phyloP scores from a whole-genome alignment of 2,329 filamentous ascomycete species.

The Dothistroma septosporum region DNA sequence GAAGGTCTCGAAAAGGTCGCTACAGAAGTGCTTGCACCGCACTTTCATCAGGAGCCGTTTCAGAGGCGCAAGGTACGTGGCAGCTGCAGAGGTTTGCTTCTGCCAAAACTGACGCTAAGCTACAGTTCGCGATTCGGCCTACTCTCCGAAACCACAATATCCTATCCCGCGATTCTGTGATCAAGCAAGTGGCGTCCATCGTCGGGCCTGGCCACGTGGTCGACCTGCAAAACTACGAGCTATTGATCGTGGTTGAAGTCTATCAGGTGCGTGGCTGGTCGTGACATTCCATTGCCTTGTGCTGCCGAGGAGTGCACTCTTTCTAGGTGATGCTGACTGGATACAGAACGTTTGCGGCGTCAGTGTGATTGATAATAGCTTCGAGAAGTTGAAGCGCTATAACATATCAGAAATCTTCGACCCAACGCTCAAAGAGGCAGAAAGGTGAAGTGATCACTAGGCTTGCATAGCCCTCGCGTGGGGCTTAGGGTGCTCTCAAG shows the following conservation, averaged over 20 bases:
- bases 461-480: neutral
- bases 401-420: conserved; percentile 72
- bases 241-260: conserved; percentile 74
- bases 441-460: conserved; percentile 13
- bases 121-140: conserved; percentile 78
- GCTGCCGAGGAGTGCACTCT: conserved; percentile 6
- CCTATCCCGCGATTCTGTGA: conserved; percentile 64
- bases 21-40: conserved; percentile 56
- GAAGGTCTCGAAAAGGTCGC: conserved; percentile 64
- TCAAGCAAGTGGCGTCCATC: conserved; percentile 64
- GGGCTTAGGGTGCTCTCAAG: neutral
- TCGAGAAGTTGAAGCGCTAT: conserved; percentile 69
- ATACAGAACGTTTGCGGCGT: conserved; percentile 70
- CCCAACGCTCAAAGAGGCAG: conserved; percentile 39
- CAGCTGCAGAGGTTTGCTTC: neutral
- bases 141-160: conserved; percentile 68
- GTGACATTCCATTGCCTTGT: conserved; percentile 16
- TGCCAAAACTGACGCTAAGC: conserved; percentile 3
- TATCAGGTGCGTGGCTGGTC: conserved; percentile 60
- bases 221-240: conserved; percentile 71
- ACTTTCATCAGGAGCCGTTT: conserved; percentile 56
- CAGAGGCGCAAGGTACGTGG: conserved; percentile 50
- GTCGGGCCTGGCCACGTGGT: conserved; percentile 69
- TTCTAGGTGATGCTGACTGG: neutral
- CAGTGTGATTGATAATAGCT: conserved; percentile 71